Percentiles rank a stretch among this genome's conserved stretches.
phyloP scores from a whole-genome alignment of 2,329 filamentous ascomycete genomes.

The Cadophora sp. region DNA sequence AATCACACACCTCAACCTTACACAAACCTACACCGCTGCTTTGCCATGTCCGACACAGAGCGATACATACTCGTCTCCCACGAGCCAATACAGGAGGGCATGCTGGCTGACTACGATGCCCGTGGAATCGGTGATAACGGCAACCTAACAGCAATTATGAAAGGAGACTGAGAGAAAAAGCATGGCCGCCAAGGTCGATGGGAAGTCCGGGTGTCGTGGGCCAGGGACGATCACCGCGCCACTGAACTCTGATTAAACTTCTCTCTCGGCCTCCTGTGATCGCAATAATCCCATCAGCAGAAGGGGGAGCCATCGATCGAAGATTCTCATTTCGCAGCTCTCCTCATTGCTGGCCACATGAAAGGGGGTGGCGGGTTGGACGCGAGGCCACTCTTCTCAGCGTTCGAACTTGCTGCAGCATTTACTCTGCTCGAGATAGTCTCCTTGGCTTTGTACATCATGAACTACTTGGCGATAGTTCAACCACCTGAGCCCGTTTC shows the following conservation, averaged over 20 bases:
- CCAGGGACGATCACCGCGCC: background rate
- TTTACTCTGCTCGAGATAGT: background rate
- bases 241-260: background rate
- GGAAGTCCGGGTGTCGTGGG: background rate
- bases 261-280: conserved; percentile 8
- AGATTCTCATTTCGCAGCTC: background rate
- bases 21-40: conserved; percentile 1
- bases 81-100: background rate
- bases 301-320: background rate
- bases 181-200: conserved; percentile 7
- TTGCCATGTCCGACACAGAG: background rate
- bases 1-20: background rate
- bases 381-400: background rate
- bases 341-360: background rate
- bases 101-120: background rate
- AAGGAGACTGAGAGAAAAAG: background rate
- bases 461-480: background rate
- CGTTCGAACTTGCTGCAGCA: background rate
- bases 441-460: conserved; percentile 1
- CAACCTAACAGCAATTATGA: background rate
- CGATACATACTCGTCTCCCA: background rate
- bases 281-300: background rate
- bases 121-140: background rate
- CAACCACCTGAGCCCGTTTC: background rate
- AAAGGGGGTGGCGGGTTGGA: background rate